Evolutionary conservation across 192 early-diverging fungal genomes (phyloP), one percentile per base, ranked within the genome.

Genomic region (Coemansia sp.): DNA sequence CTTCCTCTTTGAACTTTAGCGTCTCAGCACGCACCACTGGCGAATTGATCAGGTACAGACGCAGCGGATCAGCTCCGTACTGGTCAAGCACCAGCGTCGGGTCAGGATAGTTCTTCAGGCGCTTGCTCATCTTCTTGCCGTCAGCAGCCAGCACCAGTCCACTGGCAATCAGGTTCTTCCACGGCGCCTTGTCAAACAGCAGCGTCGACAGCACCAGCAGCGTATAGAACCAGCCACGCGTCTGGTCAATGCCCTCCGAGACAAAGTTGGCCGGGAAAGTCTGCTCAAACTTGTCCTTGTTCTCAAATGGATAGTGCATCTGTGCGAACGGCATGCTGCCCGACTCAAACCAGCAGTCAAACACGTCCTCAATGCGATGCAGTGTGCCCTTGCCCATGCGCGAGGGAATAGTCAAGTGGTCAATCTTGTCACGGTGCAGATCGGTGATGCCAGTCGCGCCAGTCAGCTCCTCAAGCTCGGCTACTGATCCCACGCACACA

Each of bases 201-300:
- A 97, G 90, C 12, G 94, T 97, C 31, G 96, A 97, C 60, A 99
- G 83, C 4, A 99, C 97, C 72, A 98, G 83, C 20, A 99, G 85
- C 22, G 97, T 97, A 80, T 99, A 99, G 89, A 99, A 99, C 97
- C 97, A 99, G 50, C 97, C 97, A 74, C 97, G 94, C 25, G 96
- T 98, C 82, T 99, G 97, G 78, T 99, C 97, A 46, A 99, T 77
- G 66, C 97, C 97, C 80, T 99, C 97, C n/a, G 96, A 93, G 71
- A 99, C 96, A 79, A 99, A 99, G 73, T 99, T 92, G 11, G 97
- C 97, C 6, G 97, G 97, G 91, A 99, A 99, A 12, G 86, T 86
- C 17, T 71, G 65, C 64, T 90, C 72, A 71, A 98, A 94, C 60
- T 87, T 77, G 52, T 95, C 91, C 83, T 91, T 81, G 83, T 97